These are phyloP conservation scores for Trichoderma cornu-damae DNA, from an alignment of 2,329 filamentous ascomycete species.

Conservation along the genomic window DNA sequence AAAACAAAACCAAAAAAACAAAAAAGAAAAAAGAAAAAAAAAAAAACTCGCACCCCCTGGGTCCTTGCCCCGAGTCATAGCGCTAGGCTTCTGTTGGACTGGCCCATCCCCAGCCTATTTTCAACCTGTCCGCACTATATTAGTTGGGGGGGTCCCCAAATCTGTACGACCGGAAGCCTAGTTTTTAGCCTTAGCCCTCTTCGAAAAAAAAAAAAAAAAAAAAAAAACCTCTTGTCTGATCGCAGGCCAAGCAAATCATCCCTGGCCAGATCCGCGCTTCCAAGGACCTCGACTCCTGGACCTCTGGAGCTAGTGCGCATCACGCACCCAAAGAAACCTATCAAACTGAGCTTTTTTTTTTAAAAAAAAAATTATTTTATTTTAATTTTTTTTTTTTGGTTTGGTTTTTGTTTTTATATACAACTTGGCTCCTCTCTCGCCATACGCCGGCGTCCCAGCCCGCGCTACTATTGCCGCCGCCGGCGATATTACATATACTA, in stretches of 20 bases:
- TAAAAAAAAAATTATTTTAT: no score
- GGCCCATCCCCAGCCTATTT: conserved; percentile 30
- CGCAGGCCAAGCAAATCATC: conserved; percentile 24
- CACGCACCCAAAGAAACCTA: conserved; percentile 13
- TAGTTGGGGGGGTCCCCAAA: conserved; percentile 37
- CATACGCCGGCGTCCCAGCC: conserved; percentile 17
- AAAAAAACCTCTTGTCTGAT: conserved; percentile 24
- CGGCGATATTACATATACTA: conserved; percentile 33
- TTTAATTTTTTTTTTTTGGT: no score
- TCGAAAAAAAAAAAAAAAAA: no score
- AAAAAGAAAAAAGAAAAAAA: no score
- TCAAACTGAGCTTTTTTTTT: conserved; percentile 13
- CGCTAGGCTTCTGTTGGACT: conserved; percentile 36
- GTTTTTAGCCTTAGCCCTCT: conserved; percentile 23
- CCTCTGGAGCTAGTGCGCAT: conserved; percentile 19
- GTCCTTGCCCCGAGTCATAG: conserved; percentile 23
- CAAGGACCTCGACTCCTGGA: conserved; percentile 13
- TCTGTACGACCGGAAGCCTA: conserved; percentile 17
- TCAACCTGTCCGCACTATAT: conserved; percentile 34
- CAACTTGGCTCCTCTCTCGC: conserved; percentile 6
- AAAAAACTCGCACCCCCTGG: conserved; percentile 20
- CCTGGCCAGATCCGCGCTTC: conserved; percentile 25
- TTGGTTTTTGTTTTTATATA: no score
- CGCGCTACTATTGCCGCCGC: conserved; percentile 33
- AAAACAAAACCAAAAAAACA: no score